Evolutionary conservation across 371 early-diverging fungal species (phyloP).

Genomic region (Mucor velutinosus): DNA sequence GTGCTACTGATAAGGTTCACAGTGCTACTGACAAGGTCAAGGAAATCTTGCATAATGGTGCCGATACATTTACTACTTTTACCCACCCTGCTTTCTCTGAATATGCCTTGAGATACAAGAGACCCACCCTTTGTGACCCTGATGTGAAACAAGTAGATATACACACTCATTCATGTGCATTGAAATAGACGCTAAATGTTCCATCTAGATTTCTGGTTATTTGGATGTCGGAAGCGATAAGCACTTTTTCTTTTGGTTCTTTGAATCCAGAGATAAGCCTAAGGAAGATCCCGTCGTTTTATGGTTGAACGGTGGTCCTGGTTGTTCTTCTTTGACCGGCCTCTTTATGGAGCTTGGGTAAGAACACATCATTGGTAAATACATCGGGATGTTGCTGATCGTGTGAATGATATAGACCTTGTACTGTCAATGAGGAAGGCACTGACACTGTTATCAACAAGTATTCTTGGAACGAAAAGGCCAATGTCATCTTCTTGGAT

Average conservation of each 20-base stretch:
- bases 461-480: slow-evolving; percentile 74
- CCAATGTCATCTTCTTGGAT: slow-evolving; percentile 79
- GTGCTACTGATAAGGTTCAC: slow-evolving; percentile 13
- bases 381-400: background rate
- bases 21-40: slow-evolving; percentile 17
- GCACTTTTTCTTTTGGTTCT: slow-evolving; percentile 77
- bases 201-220: slow-evolving; percentile 71
- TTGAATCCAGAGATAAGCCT: slow-evolving; percentile 72
- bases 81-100: slow-evolving; percentile 70
- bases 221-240: slow-evolving; percentile 69
- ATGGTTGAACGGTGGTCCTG: slow-evolving; percentile 83
- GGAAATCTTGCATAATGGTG: slow-evolving; percentile 24
- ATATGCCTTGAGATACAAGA: slow-evolving; percentile 74
- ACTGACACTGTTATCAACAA: slow-evolving; percentile 53
- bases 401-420: slow-evolving; percentile 47
- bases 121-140: slow-evolving; percentile 61
- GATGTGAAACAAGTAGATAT: slow-evolving; percentile 38
- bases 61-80: slow-evolving; percentile 38
- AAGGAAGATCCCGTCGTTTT: slow-evolving; percentile 69
- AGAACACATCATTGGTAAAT: background rate
- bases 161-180: no score
- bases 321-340: slow-evolving; percentile 78
- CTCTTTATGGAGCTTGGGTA: slow-evolving; percentile 76
- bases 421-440: slow-evolving; percentile 68
- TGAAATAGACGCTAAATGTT: background rate